Evolutionary conservation across 805 yeast genomes (phyloP).

Genomic region (Kurtzmaniella cleridarum): DNA sequence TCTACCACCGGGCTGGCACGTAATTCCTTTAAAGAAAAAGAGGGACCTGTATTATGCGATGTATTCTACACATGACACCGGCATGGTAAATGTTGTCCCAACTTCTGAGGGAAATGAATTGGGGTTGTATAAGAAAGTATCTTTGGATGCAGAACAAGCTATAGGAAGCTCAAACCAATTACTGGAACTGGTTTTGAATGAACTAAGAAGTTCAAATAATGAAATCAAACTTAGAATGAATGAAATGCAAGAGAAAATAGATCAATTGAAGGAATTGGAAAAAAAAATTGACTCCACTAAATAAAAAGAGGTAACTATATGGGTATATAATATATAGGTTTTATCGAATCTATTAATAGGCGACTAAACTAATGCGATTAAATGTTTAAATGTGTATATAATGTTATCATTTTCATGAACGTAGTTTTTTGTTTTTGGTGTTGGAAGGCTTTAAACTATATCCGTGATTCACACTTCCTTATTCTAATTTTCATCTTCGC

Average conservation of each 20-base stretch:
- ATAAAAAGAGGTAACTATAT: background rate
- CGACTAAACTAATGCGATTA: background rate
- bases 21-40: slow-evolving; percentile 4
- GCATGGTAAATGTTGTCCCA: background rate
- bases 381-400: too few species aligned
- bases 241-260: background rate
- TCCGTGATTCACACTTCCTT: background rate
- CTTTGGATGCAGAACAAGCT: background rate
- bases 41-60: background rate
- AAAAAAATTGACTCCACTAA: background rate
- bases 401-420: too few species aligned
- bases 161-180: background rate
- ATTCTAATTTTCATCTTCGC: too few species aligned
- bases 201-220: slow-evolving; percentile 1
- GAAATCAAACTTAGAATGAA: background rate
- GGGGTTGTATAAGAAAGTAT: too few species aligned
- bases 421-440: too few species aligned
- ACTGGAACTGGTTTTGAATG: background rate
- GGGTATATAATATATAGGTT: background rate
- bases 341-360: background rate
- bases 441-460: too few species aligned
- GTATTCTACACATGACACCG: slow-evolving; percentile 2
- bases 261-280: background rate
- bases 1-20: slow-evolving; percentile 7
- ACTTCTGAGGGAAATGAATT: background rate